Percentiles rank a stretch among this genome's conserved stretches.
Evolutionary conservation across 306 rosid genomes (phyloP).

Genomic region (Neltuma alba): DNA sequence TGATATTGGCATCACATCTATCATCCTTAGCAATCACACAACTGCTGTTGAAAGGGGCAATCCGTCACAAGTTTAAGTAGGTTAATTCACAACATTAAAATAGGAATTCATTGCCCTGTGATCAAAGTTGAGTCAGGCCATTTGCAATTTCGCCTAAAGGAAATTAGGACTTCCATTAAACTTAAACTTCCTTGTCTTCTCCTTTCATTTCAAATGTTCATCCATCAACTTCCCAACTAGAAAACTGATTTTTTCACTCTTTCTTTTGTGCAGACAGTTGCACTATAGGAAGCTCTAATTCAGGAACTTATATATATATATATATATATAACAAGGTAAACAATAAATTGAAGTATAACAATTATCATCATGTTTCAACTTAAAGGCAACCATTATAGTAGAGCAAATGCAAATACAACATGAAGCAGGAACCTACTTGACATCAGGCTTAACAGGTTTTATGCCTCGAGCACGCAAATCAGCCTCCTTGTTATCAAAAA

Average conservation of each 20-base stretch:
- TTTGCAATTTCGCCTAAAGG: neutral
- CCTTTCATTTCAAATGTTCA: neutral
- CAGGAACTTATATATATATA: neutral
- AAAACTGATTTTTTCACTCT: neutral
- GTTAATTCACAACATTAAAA: neutral
- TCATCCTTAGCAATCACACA: neutral
- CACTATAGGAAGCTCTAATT: neutral
- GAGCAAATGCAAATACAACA: slow-evolving; percentile 32
- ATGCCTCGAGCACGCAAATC: slow-evolving; percentile 92
- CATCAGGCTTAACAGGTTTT: slow-evolving; percentile 84
- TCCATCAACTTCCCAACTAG: neutral
- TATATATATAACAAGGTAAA: neutral
- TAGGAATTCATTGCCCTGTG: neutral
- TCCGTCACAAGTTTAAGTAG: neutral
- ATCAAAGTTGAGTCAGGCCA: neutral
- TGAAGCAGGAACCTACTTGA: slow-evolving; percentile 71
- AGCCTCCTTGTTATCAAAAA: slow-evolving; percentile 96
- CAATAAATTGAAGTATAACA: neutral
- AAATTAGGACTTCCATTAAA: neutral
- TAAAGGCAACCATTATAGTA: slow-evolving; percentile 1
- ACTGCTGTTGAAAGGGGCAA: neutral
- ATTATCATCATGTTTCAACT: neutral
- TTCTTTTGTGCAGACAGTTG: neutral
- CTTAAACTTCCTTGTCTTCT: neutral
- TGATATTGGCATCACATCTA: neutral